These are phyloP conservation scores for Gaillardinia entomophila DNA, from an alignment of 805 yeast genomes.

Conservation along the genomic window DNA sequence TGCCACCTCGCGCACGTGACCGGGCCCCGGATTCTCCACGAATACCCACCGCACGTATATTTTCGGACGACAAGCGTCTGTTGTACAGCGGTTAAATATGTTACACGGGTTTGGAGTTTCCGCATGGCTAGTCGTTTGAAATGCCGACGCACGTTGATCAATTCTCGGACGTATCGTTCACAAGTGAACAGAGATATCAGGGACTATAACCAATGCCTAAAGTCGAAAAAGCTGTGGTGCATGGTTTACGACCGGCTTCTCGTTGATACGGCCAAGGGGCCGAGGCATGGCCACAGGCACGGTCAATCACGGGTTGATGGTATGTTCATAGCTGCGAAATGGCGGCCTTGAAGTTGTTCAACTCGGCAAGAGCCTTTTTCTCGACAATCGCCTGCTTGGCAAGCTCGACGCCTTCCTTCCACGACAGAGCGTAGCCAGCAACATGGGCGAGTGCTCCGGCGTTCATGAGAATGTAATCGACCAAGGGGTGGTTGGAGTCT, in stretches of 20 bases:
- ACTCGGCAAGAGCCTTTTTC: conserved; percentile 61
- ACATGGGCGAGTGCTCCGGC: conserved; percentile 83
- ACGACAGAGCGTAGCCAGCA: conserved; percentile 58
- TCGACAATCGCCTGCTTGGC: conserved; percentile 64
- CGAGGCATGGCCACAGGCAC: no score
- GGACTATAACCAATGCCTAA: not conserved
- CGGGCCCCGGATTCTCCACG: not conserved
- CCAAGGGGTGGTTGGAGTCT: conserved; percentile 48
- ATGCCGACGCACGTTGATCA: no score
- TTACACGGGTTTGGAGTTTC: no score
- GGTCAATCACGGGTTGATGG: not conserved
- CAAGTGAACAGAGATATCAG: not conserved
- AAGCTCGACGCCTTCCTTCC: conserved; percentile 71
- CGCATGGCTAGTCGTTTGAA: no score
- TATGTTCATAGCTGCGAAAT: conserved; percentile 1
- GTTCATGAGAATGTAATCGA: conserved; percentile 88
- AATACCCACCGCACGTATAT: not conserved
- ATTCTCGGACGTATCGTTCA: no score
- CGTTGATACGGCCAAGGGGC: not conserved
- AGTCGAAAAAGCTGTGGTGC: not conserved
- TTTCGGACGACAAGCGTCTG: no score
- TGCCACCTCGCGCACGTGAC: not conserved
- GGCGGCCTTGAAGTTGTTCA: conserved; percentile 44
- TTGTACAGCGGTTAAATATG: no score
- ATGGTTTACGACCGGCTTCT: not conserved